A percentile compares a stretch with the other conserved stretches of the same genome.
Conservation (phyloP, 805 yeast genomes). For the Nakazawaea ambrosiae region DNA sequence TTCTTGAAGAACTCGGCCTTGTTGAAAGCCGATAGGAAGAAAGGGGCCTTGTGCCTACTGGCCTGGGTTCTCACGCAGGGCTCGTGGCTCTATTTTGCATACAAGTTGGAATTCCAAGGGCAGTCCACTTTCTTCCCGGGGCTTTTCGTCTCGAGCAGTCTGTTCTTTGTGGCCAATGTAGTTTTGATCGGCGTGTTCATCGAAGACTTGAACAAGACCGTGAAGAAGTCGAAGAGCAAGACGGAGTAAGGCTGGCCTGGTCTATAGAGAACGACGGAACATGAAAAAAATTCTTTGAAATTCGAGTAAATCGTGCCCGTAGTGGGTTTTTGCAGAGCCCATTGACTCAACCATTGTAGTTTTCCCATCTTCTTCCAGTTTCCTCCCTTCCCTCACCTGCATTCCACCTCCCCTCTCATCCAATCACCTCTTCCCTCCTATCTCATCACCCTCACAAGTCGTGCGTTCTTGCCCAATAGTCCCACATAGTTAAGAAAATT, state of each 20-base stretch:
- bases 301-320: no score
- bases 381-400: background rate
- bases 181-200: constrained; percentile 54
- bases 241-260: background rate
- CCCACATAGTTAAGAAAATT: background rate
- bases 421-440: no score
- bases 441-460: no score
- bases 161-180: constrained; percentile 57
- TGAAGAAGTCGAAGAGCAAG: no score
- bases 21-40: constrained; percentile 17
- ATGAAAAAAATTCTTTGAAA: no score
- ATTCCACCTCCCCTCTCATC: no score
- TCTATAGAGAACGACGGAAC: no score
- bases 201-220: constrained; percentile 31
- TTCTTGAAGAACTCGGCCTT: constrained; percentile 43
- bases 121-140: constrained; percentile 53
- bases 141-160: constrained; percentile 45
- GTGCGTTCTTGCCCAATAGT: background rate
- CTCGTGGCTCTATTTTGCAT: constrained; percentile 74
- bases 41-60: constrained; percentile 34
- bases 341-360: no score
- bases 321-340: no score
- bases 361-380: background rate
- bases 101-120: constrained; percentile 76
- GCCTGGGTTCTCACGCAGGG: constrained; percentile 73